Evolutionary conservation across 2,329 filamentous ascomycete species (phyloP).

Genomic region (Sclerotinia minor): DNA sequence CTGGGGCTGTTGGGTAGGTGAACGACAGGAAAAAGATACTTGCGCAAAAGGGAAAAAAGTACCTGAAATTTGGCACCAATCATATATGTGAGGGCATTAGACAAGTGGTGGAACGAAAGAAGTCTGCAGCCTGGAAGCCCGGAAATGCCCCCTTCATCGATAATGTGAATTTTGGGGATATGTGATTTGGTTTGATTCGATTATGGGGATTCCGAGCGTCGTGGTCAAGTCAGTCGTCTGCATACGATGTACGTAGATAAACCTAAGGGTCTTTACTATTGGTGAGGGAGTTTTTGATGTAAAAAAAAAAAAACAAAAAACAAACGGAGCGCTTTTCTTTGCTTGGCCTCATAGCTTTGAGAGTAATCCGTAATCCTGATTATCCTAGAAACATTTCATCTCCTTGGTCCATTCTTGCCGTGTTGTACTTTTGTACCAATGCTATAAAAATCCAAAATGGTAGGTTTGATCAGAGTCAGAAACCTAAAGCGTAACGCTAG

Average conservation of each 20-base stretch:
- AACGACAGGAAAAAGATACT: background rate
- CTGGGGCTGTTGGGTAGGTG: background rate
- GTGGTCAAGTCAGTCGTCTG: background rate
- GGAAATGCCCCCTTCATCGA: slow-evolving; percentile 19
- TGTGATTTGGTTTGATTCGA: background rate
- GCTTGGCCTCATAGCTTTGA: slow-evolving; percentile 2
- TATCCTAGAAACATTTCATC: slow-evolving; percentile 12
- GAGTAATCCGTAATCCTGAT: background rate
- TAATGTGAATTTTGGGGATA: background rate
- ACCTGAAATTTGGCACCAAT: slow-evolving; percentile 1
- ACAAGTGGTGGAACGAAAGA: slow-evolving; percentile 13
- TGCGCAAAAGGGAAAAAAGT: slow-evolving; percentile 3
- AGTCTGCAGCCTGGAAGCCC: slow-evolving; percentile 24
- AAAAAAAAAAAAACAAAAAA: no score
- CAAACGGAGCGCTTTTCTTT: background rate
- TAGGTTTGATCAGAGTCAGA: slow-evolving; percentile 17
- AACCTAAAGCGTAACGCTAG: slow-evolving; percentile 9
- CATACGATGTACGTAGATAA: background rate
- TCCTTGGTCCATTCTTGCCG: slow-evolving; percentile 18
- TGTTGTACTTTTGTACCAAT: slow-evolving; percentile 16
- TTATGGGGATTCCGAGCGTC: slow-evolving; percentile 1
- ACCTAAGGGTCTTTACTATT: background rate
- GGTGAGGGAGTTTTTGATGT: background rate
- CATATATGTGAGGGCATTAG: background rate
- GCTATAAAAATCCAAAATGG: slow-evolving; percentile 4